Evolutionary conservation across 352 stramenopile species (phyloP).

Genomic region (Phytophthora pisi): DNA sequence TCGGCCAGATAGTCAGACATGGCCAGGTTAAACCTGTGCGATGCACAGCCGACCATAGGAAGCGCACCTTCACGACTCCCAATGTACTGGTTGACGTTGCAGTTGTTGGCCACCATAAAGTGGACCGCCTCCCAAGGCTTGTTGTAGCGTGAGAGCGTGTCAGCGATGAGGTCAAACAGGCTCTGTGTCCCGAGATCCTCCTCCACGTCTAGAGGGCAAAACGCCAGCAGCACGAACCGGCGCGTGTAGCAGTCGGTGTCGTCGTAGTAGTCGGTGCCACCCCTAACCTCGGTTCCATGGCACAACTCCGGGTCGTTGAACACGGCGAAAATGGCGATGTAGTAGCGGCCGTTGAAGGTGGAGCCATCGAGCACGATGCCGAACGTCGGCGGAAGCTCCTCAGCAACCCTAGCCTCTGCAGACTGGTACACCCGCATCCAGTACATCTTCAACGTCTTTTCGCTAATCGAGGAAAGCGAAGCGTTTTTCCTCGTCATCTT

Average conservation of each 20-base stretch:
- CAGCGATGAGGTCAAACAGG: constrained; percentile 25
- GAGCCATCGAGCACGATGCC: constrained; percentile 23
- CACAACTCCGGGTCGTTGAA: constrained; percentile 10
- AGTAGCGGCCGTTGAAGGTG: constrained; percentile 15
- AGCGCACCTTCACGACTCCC: constrained; percentile 13
- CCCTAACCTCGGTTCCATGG: not conserved
- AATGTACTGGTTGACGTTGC: constrained; percentile 34
- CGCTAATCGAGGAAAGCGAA: constrained; percentile 1
- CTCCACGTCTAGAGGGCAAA: constrained; percentile 19
- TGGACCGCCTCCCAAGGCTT: constrained; percentile 17
- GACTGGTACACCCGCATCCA: constrained; percentile 4
- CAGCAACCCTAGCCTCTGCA: constrained; percentile 9
- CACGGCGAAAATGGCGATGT: constrained; percentile 27
- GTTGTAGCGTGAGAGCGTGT: constrained; percentile 21
- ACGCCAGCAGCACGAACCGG: constrained; percentile 18
- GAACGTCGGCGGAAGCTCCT: constrained; percentile 10
- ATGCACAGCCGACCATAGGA: constrained; percentile 7
- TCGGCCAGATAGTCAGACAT: constrained; percentile 12
- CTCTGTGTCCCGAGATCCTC: constrained; percentile 18
- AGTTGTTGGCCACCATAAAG: constrained; percentile 32
- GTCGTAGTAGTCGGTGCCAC: constrained; percentile 23
- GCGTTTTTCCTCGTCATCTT: constrained; percentile 7
- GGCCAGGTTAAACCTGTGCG: constrained; percentile 21
- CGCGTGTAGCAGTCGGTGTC: constrained; percentile 21
- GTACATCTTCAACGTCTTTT: constrained; percentile 11